Conservation (phyloP, 352 stramenopile species). For the Globisporangium barbulae region DNA sequence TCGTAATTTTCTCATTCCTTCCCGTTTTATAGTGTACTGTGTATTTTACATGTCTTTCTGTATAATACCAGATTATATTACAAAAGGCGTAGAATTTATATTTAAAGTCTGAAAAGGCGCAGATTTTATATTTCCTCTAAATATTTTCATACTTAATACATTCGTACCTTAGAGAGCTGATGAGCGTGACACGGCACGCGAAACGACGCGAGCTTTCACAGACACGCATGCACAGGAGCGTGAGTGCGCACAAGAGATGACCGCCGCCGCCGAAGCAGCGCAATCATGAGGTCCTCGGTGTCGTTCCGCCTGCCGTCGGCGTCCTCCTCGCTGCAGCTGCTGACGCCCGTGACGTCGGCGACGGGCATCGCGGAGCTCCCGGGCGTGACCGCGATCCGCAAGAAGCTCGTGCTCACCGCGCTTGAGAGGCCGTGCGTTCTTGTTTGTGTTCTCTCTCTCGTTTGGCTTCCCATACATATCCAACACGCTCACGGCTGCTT, state of each 20-base stretch:
- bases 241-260: not conserved
- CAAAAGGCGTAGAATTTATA: too few species aligned
- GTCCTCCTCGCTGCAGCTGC: conserved; percentile 10
- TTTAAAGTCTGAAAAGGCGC: too few species aligned
- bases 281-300: conserved; percentile 1
- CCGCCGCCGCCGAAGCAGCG: not conserved
- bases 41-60: too few species aligned
- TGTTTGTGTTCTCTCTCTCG: not conserved
- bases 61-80: too few species aligned
- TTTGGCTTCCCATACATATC: too few species aligned
- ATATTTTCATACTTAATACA: too few species aligned
- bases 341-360: not conserved
- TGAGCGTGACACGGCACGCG: too few species aligned
- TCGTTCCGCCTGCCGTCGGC: conserved; percentile 18
- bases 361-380: not conserved
- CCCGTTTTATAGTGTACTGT: too few species aligned
- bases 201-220: not conserved
- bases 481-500: not conserved
- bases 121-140: too few species aligned
- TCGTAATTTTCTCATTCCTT: too few species aligned
- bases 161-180: too few species aligned
- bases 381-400: conserved; percentile 24
- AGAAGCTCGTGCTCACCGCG: conserved; percentile 38
- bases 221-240: too few species aligned
- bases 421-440: conserved; percentile 44